phyloP scores from a whole-genome alignment of 495 filamentous ascomycete species.

The Mycothermus thermophilus region DNA sequence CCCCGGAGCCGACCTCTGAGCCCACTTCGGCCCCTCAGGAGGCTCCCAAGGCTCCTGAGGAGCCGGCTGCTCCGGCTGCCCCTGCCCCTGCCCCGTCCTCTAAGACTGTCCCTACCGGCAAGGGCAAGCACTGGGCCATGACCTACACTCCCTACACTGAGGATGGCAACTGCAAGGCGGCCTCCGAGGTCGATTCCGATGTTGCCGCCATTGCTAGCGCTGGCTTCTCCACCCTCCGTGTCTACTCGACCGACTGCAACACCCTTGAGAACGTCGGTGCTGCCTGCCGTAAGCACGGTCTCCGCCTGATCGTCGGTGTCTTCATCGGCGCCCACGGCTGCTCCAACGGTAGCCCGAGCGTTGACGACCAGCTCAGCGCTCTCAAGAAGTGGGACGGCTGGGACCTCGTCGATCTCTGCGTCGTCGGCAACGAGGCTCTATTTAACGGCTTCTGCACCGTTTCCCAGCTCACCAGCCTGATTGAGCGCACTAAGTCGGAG shows the following conservation, averaged over 20 bases:
- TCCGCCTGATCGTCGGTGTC: conserved; percentile 76
- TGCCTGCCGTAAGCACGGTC: conserved; percentile 43
- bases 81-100: conserved; percentile 4
- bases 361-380: conserved; percentile 52
- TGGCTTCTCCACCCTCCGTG: conserved; percentile 69
- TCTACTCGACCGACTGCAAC: conserved; percentile 87
- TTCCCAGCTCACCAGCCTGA: conserved; percentile 50
- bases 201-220: conserved; percentile 52
- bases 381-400: conserved; percentile 64
- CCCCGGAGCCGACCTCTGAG: conserved; percentile 8
- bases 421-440: conserved; percentile 83
- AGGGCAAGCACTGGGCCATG: conserved; percentile 63
- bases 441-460: conserved; percentile 53
- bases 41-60: conserved; percentile 1
- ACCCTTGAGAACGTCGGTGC: conserved; percentile 59
- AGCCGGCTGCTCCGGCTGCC: neutral
- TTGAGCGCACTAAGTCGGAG: conserved; percentile 38
- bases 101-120: conserved; percentile 15
- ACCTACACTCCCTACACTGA: conserved; percentile 77
- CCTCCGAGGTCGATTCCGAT: conserved; percentile 45
- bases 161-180: conserved; percentile 52
- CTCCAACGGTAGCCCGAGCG: conserved; percentile 33
- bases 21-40: conserved; percentile 12
- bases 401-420: conserved; percentile 61
- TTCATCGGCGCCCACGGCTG: conserved; percentile 57